Conservation (phyloP, 176 grass and related monocot genomes). For the Oryza australiensis region DNA sequence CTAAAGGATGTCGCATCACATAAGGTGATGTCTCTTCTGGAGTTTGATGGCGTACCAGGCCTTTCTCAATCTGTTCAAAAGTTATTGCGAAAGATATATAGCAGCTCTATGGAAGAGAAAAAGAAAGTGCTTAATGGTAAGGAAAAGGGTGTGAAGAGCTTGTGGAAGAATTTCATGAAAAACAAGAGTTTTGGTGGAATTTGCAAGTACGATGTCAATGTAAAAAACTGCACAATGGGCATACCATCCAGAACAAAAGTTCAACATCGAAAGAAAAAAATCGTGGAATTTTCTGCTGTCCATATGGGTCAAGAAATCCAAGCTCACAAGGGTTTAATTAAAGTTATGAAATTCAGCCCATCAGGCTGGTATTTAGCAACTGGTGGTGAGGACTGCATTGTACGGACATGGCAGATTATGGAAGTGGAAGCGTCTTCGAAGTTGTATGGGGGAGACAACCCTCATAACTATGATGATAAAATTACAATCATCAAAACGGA, state of each 20-base stretch:
- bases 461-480: conserved; percentile 39
- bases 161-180: conserved; percentile 60
- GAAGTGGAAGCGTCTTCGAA: conserved; percentile 58
- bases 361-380: conserved; percentile 88
- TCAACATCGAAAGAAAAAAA: conserved; percentile 57
- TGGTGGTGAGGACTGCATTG: conserved; percentile 80
- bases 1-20: conserved; percentile 66
- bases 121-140: conserved; percentile 18
- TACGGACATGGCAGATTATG: conserved; percentile 77
- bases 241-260: conserved; percentile 57
- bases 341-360: conserved; percentile 75
- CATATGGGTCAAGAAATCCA: conserved; percentile 84
- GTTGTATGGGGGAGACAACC: conserved; percentile 35
- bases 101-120: background rate
- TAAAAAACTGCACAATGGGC: conserved; percentile 38
- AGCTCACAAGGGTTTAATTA: conserved; percentile 86
- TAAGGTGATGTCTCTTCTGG: conserved; percentile 56
- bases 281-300: conserved; percentile 73
- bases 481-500: conserved; percentile 46
- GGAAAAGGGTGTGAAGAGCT: conserved; percentile 48
- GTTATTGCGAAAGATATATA: conserved; percentile 33
- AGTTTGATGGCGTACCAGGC: conserved; percentile 60
- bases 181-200: conserved; percentile 42
- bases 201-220: conserved; percentile 51
- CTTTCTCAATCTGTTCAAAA: conserved; percentile 54